Conservation (phyloP, 805 yeast genomes). For the Kluyveromyces wickerhamii region DNA sequence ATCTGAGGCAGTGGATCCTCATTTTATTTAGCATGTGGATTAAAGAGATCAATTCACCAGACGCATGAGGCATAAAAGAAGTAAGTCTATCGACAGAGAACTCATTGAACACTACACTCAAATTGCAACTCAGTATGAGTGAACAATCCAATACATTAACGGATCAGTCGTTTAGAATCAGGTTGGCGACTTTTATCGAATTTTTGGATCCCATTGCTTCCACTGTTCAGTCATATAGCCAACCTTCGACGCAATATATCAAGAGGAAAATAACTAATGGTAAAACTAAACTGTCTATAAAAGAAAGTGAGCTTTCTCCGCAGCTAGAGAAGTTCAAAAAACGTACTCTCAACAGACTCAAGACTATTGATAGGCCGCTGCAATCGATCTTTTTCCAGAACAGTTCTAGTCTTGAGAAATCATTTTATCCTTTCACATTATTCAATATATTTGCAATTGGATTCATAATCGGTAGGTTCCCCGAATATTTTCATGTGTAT, state of each 20-base stretch:
- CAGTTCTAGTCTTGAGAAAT: conserved; percentile 58
- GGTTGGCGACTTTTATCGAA: conserved; percentile 20
- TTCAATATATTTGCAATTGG: conserved; percentile 66
- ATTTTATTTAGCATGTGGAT: no score
- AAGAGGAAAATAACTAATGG: conserved; percentile 5
- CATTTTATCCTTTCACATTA: conserved; percentile 70
- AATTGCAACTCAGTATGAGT: no score
- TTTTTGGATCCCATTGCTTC: conserved; percentile 26
- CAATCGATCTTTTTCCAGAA: conserved; percentile 28
- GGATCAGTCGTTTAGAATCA: conserved; percentile 9
- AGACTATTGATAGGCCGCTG: conserved; percentile 21
- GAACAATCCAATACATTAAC: no score
- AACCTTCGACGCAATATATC: conserved; percentile 8
- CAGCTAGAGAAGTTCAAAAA: conserved; percentile 19
- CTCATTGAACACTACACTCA: no score
- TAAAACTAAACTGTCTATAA: conserved; percentile 6
- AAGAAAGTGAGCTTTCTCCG: conserved; percentile 12
- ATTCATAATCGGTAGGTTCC: conserved; percentile 65
- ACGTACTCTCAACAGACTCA: conserved; percentile 17
- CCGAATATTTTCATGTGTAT: conserved; percentile 66
- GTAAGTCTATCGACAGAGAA: no score
- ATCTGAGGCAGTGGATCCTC: no score
- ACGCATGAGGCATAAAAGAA: no score
- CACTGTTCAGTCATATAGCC: conserved; percentile 13
- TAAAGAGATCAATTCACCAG: no score